Conservation (phyloP, 495 filamentous ascomycete species). For the Letharia columbiana region DNA sequence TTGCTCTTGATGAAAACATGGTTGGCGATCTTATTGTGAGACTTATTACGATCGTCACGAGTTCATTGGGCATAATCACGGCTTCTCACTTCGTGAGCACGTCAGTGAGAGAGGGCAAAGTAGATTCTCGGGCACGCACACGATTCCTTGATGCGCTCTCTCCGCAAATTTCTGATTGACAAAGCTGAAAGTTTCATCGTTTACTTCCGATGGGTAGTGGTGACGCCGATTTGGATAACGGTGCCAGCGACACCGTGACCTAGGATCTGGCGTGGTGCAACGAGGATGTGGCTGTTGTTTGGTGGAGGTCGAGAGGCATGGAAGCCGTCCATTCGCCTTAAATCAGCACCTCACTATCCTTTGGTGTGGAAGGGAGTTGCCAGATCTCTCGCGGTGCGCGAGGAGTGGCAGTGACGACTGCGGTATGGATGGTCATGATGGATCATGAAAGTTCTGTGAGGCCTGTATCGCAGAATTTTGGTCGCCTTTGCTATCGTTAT, state of each 20-base stretch:
- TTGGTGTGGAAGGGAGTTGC: conserved; percentile 33
- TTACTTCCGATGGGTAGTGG: too few species aligned
- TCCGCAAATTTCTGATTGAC: too few species aligned
- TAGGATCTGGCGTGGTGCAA: conserved; percentile 32
- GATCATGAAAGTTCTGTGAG: too few species aligned
- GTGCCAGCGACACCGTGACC: conserved; percentile 37
- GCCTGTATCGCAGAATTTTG: too few species aligned
- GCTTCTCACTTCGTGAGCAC: too few species aligned
- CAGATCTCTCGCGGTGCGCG: conserved; percentile 32
- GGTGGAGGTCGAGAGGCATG: conserved; percentile 47
- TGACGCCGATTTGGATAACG: conserved; percentile 31
- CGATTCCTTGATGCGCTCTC: too few species aligned
- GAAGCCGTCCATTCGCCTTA: conserved; percentile 44
- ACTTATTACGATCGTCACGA: background rate
- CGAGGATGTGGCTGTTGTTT: conserved; percentile 42
- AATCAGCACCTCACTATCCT: conserved; percentile 33
- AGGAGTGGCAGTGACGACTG: conserved; percentile 33
- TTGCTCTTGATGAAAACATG: background rate
- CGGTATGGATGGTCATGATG: conserved; percentile 32
- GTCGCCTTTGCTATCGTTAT: too few species aligned
- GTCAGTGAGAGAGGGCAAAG: too few species aligned
- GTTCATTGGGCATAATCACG: too few species aligned
- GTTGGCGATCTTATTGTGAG: background rate
- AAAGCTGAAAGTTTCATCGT: too few species aligned
- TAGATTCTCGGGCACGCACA: too few species aligned